Evolutionary conservation across 768 basidiomycete genomes (phyloP), one percentile per base, ranked within the genome.

Genomic region (Leccinum broughii): DNA sequence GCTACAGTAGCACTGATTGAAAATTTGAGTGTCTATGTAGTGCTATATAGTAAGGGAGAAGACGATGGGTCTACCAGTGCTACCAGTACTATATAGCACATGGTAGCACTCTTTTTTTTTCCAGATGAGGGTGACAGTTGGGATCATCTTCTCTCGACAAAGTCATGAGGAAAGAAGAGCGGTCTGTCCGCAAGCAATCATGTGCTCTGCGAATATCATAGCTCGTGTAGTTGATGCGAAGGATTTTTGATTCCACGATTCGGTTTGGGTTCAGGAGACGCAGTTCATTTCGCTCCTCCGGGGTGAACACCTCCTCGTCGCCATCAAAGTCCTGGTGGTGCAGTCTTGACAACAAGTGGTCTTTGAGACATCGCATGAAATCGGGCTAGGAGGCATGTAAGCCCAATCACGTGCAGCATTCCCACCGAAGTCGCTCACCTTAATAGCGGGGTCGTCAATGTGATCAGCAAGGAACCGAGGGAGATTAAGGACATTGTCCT

Each of bases 161-260:
- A 1, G 44, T 62, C 28, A 62, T 60, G 3, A 62, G 39, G 20
- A 56, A 48, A 2, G 54, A 30, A 6, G 0, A 6, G 3, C 30
- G 0, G 2, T 28, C n/a, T 5, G 58, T 3, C 7, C n/a, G 8
- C 2, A 56, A n/a, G 3, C 17, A 53, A 20, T 60, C 35, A 4
- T 53, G 8, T 2, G 2, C 58, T 3, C 51, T 15, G 2, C 7
- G 15, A 11, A 63, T 51, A 13, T 63, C 30, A 1, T 63, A 61
- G 5, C 5, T 51, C 0, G 39, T 61, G n/a, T 63, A 63, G 39
- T 63, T 64, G 32, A 62, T 51, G 2, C 6, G 15, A 14, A 58
- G 0, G 0, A 50, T 2, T 49, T 62, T 62, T 0, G 37, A 64
- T 24, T 62, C 57, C 15, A 63, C 15, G 0, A 63, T 11, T 7